Evolutionary conservation across 331 rosid species (phyloP).

Genomic region (Malus hybrid): DNA sequence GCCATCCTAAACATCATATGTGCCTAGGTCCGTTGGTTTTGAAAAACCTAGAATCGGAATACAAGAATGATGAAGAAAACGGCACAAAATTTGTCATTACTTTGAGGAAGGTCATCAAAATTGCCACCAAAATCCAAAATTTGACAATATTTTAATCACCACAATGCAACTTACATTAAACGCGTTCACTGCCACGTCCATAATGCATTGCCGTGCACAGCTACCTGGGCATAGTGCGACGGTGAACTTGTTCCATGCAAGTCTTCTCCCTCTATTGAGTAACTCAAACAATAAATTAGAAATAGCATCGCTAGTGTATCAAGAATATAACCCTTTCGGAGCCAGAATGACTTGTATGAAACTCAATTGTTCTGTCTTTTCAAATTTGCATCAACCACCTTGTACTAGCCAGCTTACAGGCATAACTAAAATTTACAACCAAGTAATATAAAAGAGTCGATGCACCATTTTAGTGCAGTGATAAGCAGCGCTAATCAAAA

Average conservation of each 20-base stretch:
- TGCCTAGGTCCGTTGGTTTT: background rate
- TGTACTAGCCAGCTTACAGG: background rate
- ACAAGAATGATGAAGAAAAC: background rate
- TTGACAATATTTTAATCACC: background rate
- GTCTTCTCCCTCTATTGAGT: background rate
- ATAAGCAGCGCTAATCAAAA: background rate
- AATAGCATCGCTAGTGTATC: background rate
- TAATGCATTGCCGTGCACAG: background rate
- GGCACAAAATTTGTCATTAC: background rate
- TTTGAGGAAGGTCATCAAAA: background rate
- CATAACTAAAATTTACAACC: background rate
- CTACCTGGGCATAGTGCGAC: background rate
- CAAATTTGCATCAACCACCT: too few relatives aligned
- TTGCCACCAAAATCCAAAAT: background rate
- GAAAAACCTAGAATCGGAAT: background rate
- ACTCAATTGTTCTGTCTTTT: too few relatives aligned
- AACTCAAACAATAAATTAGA: background rate
- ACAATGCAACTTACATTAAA: background rate
- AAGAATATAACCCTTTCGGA: background rate
- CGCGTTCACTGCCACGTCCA: background rate
- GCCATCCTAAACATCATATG: background rate
- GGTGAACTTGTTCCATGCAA: background rate
- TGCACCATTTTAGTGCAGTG: background rate
- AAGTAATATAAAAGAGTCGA: background rate
- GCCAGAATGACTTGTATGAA: background rate